Evolutionary conservation across 805 yeast species (phyloP).

Genomic region (Pichia pseudocactophila): DNA sequence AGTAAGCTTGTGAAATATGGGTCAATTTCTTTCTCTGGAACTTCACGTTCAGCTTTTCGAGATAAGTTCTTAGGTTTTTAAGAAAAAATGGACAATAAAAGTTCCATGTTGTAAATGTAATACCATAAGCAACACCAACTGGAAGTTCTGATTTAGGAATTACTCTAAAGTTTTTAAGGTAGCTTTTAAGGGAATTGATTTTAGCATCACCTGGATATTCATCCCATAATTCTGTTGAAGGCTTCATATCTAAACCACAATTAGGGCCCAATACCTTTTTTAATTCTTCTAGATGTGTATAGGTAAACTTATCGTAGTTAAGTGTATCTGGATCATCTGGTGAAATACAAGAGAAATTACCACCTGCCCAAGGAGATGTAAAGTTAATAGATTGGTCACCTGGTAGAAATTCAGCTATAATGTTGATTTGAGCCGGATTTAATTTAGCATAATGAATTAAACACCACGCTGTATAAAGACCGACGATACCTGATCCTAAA

Average conservation of each 20-base stretch:
- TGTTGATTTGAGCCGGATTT: slow-evolving; percentile 35
- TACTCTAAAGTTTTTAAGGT: slow-evolving; percentile 38
- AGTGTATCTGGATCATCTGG: slow-evolving; percentile 44
- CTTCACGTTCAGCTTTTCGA: slow-evolving; percentile 40
- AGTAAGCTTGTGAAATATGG: slow-evolving; percentile 49
- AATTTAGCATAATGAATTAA: slow-evolving; percentile 35
- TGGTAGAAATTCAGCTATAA: slow-evolving; percentile 60
- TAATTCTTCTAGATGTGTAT: slow-evolving; percentile 35
- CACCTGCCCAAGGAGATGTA: slow-evolving; percentile 78
- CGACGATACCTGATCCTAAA: slow-evolving; percentile 54
- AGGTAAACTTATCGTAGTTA: slow-evolving; percentile 48
- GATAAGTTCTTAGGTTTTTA: slow-evolving; percentile 33
- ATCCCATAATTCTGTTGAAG: slow-evolving; percentile 52
- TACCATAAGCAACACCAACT: slow-evolving; percentile 45
- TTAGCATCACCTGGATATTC: slow-evolving; percentile 37
- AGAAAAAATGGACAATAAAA: slow-evolving; percentile 64
- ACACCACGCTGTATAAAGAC: slow-evolving; percentile 50
- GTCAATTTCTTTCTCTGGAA: slow-evolving; percentile 38
- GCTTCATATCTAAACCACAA: slow-evolving; percentile 44
- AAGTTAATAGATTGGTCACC: slow-evolving; percentile 69
- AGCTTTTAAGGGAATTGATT: slow-evolving; percentile 37
- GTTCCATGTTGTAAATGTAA: slow-evolving; percentile 51
- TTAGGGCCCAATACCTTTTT: slow-evolving; percentile 37
- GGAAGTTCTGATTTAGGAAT: slow-evolving; percentile 36
- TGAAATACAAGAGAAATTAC: slow-evolving; percentile 50